Conservation (phyloP, 2,329 filamentous ascomycete species). For the Fusarium haematococcum region DNA sequence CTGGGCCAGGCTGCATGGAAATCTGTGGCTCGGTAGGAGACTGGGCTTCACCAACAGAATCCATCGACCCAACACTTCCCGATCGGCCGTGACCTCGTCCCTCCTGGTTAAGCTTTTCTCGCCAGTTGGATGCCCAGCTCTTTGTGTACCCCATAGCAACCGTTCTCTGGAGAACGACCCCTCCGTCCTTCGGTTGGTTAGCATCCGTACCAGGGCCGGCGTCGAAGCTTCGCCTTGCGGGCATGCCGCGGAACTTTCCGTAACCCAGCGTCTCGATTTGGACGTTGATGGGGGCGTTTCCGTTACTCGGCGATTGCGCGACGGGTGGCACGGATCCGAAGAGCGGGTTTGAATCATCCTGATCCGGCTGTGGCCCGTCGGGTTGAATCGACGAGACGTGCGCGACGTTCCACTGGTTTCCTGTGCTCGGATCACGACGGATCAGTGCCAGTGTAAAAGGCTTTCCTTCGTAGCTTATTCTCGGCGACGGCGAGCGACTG, state of each 20-base stretch:
- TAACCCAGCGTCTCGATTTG: constrained; percentile 68
- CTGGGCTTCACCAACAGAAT: constrained; percentile 48
- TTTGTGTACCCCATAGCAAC: constrained; percentile 69
- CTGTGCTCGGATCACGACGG: constrained; percentile 76
- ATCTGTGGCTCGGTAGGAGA: constrained; percentile 44
- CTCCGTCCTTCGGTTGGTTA: constrained; percentile 29
- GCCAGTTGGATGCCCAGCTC: constrained; percentile 61
- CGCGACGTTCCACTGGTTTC: constrained; percentile 81
- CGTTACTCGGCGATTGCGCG: constrained; percentile 17
- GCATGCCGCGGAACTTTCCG: constrained; percentile 66
- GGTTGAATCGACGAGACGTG: constrained; percentile 68
- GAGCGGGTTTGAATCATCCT: constrained; percentile 35
- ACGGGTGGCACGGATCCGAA: constrained; percentile 41
- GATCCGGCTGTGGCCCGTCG: constrained; percentile 48
- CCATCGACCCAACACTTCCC: constrained; percentile 47
- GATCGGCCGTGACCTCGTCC: constrained; percentile 45
- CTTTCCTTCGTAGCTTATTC: constrained; percentile 49
- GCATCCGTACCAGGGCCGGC: constrained; percentile 30
- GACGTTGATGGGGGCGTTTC: constrained; percentile 61
- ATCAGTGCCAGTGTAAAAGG: constrained; percentile 73
- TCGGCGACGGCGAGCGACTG: constrained; percentile 53
- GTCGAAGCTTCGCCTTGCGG: constrained; percentile 53
- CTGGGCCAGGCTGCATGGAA: constrained; percentile 57
- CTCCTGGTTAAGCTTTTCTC: constrained; percentile 57
- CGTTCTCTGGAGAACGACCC: constrained; percentile 62